Base-by-base conservation (phyloP, 345 rosid genomes). In the Sisymbrium altissimum region DNA sequence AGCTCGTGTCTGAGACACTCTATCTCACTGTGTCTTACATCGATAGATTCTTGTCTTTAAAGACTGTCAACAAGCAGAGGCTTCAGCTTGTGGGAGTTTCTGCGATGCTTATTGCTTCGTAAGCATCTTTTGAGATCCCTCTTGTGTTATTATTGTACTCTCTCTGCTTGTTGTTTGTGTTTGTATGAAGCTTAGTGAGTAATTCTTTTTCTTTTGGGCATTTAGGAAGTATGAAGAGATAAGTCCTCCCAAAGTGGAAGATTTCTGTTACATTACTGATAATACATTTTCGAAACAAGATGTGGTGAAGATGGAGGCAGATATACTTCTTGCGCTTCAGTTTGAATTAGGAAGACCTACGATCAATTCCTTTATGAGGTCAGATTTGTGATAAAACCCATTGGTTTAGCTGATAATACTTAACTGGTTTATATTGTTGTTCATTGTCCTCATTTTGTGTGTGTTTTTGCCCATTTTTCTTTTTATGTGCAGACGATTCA, bases 21-120 rank as follows among this genome's bases (percentile, higher is more conserved):
- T 80, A 87, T 55, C 88, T 86, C 50, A 80, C 88, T 6, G 48
- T 89, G 30, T 75, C 83, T 33, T 80, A 84, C 48, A 64, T 88
- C 10, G 96, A 92, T 45, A 49, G 87, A 68, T 91, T 76, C 80
- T 69, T 91, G 45, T 91, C 96, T 13, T 35, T 27, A 7, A 85
- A 78, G 76, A 68, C 64, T 41, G 61, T 85, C 13, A 72, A 79
- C 21, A 80, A 87, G 45, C 83, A 91, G 56, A 87, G 18, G 44
- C 97, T 91, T 75, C 91, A 84, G 78, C 84, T 91, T 0, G 80
- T 89, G 9, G 96, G 97, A 23, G 89, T 89, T 73, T 85, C 96
- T 27, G 78, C 93, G 0, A 89, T 89, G 97, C 93, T 89, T 44
- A 86, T 91, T 73, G 95, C 97, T 58, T 86, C 90, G 96, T 89